Conservation (phyloP, 441 rosid genomes). For the Gossypium davidsonii region DNA sequence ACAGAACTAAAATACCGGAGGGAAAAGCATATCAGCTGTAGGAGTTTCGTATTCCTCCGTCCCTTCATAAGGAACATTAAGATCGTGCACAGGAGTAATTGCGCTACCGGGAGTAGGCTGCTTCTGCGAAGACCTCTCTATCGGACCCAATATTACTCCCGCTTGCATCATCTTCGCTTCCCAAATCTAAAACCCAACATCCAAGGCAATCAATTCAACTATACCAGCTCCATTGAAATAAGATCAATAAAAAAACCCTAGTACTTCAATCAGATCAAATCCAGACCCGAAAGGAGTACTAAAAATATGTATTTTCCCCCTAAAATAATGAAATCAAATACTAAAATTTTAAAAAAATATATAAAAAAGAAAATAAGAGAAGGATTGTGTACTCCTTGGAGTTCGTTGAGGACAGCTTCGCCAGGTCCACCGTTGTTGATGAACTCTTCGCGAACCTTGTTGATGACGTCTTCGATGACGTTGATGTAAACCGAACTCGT, state of each 20-base stretch:
- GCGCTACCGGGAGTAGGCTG: conserved; percentile 52
- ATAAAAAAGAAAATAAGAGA: not conserved
- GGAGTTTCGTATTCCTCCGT: conserved; percentile 94
- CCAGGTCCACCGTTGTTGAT: conserved; percentile 75
- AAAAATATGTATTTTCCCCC: not conserved
- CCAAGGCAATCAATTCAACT: not conserved
- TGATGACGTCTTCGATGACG: conserved; percentile 87
- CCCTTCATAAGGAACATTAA: conserved; percentile 92
- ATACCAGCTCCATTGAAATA: conserved; percentile 8
- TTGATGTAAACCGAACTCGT: conserved; percentile 68
- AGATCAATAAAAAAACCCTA: conserved; percentile 32
- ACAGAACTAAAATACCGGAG: conserved; percentile 53
- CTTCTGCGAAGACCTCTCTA: conserved; percentile 59
- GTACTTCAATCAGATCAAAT: conserved; percentile 24
- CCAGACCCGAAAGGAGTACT: not conserved
- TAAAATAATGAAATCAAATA: not conserved
- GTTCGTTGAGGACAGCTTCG: conserved; percentile 77
- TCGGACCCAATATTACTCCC: conserved; percentile 57
- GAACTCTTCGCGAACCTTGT: conserved; percentile 89
- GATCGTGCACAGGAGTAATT: conserved; percentile 73
- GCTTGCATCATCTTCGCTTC: conserved; percentile 94
- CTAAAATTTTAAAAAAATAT: not conserved
- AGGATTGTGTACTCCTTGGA: conserved; percentile 69
- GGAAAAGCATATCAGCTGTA: conserved; percentile 85
- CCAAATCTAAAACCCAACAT: conserved; percentile 51